Conservation (phyloP, 179 eudicot genomes). For the Corrigiola litoralis region DNA sequence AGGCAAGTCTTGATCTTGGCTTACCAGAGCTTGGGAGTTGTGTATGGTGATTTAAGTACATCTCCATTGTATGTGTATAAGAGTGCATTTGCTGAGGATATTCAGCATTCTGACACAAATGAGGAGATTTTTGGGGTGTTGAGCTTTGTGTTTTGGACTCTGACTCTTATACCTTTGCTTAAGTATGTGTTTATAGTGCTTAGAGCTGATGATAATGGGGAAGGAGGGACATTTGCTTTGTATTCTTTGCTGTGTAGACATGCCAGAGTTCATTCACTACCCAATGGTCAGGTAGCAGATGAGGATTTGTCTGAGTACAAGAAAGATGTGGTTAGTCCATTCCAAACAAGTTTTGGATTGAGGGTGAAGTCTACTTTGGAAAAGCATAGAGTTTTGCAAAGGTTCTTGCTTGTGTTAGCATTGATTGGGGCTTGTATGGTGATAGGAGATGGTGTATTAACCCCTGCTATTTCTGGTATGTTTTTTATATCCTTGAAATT, state of each 20-base stretch:
- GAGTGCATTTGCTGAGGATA: conserved; percentile 83
- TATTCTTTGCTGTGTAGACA: conserved; percentile 79
- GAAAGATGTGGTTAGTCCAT: conserved; percentile 40
- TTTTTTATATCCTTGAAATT: neutral
- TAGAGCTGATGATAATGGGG: conserved; percentile 95
- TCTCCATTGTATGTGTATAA: conserved; percentile 83
- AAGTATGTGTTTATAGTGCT: conserved; percentile 86
- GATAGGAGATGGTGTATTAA: conserved; percentile 83
- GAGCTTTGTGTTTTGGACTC: conserved; percentile 77
- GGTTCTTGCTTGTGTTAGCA: conserved; percentile 70
- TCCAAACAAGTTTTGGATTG: conserved; percentile 38
- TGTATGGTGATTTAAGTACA: conserved; percentile 88
- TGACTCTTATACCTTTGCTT: conserved; percentile 65
- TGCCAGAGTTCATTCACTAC: conserved; percentile 72
- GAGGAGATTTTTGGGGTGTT: conserved; percentile 86
- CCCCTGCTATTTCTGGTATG: conserved; percentile 80
- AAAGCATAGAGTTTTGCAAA: conserved; percentile 70
- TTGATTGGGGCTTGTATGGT: conserved; percentile 96
- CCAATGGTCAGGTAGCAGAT: conserved; percentile 66
- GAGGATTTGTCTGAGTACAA: conserved; percentile 71
- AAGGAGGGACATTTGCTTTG: conserved; percentile 94
- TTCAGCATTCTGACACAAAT: conserved; percentile 41
- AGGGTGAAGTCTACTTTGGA: conserved; percentile 69
- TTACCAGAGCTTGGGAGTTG: conserved; percentile 89
- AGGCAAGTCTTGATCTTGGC: conserved; percentile 71